phyloP scores from a whole-genome alignment of 768 basidiomycete species.

The Mrakia hoshinonis region DNA sequence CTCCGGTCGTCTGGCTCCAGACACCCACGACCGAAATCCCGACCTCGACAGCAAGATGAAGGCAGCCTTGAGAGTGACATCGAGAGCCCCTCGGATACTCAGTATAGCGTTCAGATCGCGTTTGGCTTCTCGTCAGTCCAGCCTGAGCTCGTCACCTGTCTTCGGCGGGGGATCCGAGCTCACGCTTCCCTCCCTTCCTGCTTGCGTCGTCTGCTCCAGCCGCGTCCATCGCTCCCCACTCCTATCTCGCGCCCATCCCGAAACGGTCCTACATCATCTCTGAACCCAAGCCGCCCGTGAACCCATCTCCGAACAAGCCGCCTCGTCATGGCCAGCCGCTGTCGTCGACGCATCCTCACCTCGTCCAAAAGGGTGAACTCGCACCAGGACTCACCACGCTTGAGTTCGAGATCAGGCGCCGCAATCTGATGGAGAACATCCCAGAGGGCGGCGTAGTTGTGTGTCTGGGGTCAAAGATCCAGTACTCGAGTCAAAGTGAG shows the following conservation, averaged over 20 bases:
- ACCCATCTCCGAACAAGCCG: slow-evolving; percentile 48
- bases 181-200: not conserved
- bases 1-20: too few species aligned
- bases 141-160: too few species aligned
- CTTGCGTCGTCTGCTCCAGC: not conserved
- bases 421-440: slow-evolving; percentile 60
- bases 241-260: not conserved
- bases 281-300: not conserved
- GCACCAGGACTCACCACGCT: slow-evolving; percentile 69
- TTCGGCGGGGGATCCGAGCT: not conserved
- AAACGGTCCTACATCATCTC: slow-evolving; percentile 1
- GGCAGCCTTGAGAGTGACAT: too few species aligned
- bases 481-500: slow-evolving; percentile 68
- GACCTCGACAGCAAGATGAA: too few species aligned
- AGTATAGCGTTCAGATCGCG: too few species aligned
- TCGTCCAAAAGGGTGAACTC: slow-evolving; percentile 59
- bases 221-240: not conserved
- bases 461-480: slow-evolving; percentile 65
- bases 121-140: too few species aligned
- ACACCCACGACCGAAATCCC: too few species aligned
- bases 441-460: slow-evolving; percentile 68
- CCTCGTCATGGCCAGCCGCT: slow-evolving; percentile 72
- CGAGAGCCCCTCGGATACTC: too few species aligned
- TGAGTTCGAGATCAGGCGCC: slow-evolving; percentile 69
- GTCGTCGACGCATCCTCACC: slow-evolving; percentile 69